These are phyloP conservation scores for Scutellaria baicalensis DNA, from an alignment of 257 asterid genomes.

Conservation along the genomic window DNA sequence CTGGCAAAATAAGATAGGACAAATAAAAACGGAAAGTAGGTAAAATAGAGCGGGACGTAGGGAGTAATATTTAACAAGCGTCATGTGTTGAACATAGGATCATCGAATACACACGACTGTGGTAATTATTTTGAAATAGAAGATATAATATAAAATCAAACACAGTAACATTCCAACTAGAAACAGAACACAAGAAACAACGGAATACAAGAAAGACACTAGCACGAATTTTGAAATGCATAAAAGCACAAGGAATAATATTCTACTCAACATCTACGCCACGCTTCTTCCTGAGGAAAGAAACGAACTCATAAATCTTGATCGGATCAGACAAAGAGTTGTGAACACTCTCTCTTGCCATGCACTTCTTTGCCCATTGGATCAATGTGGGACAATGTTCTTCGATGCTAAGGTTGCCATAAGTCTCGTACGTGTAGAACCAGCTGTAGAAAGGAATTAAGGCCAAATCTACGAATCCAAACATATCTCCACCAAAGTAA, in stretches of 20 bases:
- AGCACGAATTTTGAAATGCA: too few species aligned
- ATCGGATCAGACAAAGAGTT: constrained; percentile 30
- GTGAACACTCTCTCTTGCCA: constrained; percentile 27
- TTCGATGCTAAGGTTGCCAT: constrained; percentile 26
- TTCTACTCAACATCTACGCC: constrained; percentile 18
- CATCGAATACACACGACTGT: too few species aligned
- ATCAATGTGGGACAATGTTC: constrained; percentile 33
- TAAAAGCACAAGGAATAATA: too few species aligned
- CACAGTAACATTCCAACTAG: too few species aligned
- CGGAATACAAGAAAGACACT: background rate
- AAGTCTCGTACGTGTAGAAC: constrained; percentile 31
- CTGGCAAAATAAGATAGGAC: too few species aligned
- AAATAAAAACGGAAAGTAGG: too few species aligned
- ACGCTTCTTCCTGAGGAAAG: background rate
- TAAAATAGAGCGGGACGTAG: too few species aligned
- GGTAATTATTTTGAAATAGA: too few species aligned
- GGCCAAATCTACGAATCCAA: constrained; percentile 36
- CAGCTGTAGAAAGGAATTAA: constrained; percentile 17
- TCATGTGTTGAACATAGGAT: too few species aligned
- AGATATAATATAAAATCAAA: too few species aligned
- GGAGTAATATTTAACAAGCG: too few species aligned
- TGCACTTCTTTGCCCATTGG: constrained; percentile 36
- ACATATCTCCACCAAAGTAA: constrained; percentile 43
- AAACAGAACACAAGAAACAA: too few species aligned
- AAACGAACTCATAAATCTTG: constrained; percentile 19